These are phyloP conservation scores for Multifurca ochricompacta DNA, from an alignment of 768 basidiomycete species.

Conservation along the genomic window DNA sequence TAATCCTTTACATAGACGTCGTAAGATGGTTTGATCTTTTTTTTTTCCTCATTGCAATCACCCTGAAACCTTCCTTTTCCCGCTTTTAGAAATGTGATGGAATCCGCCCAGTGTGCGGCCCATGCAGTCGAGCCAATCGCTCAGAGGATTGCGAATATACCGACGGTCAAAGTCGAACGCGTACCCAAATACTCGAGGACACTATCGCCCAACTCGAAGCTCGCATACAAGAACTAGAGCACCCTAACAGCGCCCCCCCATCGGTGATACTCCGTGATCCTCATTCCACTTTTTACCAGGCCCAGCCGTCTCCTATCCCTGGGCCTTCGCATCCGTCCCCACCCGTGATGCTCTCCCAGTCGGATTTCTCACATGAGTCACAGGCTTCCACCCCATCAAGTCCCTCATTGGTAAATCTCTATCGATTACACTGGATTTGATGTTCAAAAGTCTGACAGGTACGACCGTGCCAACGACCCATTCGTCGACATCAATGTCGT, in stretches of 20 bases:
- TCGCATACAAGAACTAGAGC: slow-evolving; percentile 32
- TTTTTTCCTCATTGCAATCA: neutral
- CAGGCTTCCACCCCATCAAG: slow-evolving; percentile 11
- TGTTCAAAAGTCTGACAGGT: slow-evolving; percentile 1
- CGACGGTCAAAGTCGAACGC: slow-evolving; percentile 50
- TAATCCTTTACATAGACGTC: slow-evolving; percentile 5
- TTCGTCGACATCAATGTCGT: neutral
- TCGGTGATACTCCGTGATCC: slow-evolving; percentile 21
- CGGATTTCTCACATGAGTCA: slow-evolving; percentile 3
- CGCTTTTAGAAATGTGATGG: slow-evolving; percentile 59
- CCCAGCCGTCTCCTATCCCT: slow-evolving; percentile 2
- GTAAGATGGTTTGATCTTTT: slow-evolving; percentile 15
- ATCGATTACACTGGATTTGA: neutral
- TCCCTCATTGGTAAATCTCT: slow-evolving; percentile 4
- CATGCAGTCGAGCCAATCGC: slow-evolving; percentile 48
- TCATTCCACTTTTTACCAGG: slow-evolving; percentile 5
- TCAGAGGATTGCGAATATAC: slow-evolving; percentile 65
- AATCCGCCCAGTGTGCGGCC: slow-evolving; percentile 53
- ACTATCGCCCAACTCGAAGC: slow-evolving; percentile 47
- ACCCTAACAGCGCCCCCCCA: slow-evolving; percentile 6
- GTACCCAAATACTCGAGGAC: slow-evolving; percentile 53
- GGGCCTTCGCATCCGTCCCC: neutral
- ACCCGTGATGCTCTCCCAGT: neutral
- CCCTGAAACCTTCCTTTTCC: neutral
- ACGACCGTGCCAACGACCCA: neutral